phyloP scores from a whole-genome alignment of 169 alveolate species.

The Babesia ovis region DNA sequence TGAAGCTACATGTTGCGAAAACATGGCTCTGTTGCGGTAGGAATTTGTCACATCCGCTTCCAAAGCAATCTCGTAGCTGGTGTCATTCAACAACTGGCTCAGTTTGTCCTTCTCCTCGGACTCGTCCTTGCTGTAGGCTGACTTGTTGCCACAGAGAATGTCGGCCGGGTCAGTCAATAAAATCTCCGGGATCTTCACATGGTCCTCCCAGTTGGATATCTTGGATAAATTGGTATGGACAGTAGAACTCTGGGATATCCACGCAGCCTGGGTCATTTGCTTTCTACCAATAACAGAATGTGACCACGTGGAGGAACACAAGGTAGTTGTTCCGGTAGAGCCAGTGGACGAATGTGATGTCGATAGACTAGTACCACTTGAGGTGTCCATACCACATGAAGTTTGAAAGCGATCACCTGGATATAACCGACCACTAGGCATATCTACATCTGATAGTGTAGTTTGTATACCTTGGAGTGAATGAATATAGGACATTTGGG shows the following conservation, averaged over 20 bases:
- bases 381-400: too few relatives aligned
- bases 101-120: constrained; percentile 38
- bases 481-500: constrained; percentile 3
- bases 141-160: constrained; percentile 31
- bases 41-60: constrained; percentile 29
- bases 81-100: constrained; percentile 41
- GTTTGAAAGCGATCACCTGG: not conserved
- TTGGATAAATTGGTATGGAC: constrained; percentile 42
- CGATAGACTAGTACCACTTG: not conserved
- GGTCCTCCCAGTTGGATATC: constrained; percentile 53
- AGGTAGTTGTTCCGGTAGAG: not conserved
- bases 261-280: constrained; percentile 60
- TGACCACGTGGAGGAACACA: not conserved
- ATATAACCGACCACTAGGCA: not conserved
- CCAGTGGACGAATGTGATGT: not conserved
- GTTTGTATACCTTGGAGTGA: not conserved
- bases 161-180: constrained; percentile 65
- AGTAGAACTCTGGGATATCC: constrained; percentile 56
- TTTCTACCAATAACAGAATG: not conserved
- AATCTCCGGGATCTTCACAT: constrained; percentile 63
- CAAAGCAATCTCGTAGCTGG: constrained; percentile 36
- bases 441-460: not conserved
- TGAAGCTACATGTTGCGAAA: constrained; percentile 18
- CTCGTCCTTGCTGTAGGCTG: constrained; percentile 10
- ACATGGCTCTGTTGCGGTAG: not conserved